Percentiles rank a stretch among this genome's conserved stretches.
Evolutionary conservation across 495 filamentous ascomycete species (phyloP).

Genomic region (Aspergillus indologenus): DNA sequence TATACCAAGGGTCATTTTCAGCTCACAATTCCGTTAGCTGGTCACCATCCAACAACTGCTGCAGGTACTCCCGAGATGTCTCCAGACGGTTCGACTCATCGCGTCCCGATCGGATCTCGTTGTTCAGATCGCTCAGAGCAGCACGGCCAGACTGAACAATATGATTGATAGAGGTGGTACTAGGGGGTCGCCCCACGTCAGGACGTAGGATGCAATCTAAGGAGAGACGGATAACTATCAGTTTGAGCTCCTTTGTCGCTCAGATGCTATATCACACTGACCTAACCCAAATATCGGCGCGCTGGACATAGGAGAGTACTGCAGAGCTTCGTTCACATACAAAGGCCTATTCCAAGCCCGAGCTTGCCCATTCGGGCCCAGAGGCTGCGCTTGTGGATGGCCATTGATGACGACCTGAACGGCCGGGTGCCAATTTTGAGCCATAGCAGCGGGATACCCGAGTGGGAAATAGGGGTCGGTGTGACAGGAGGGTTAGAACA

Average conservation of each 20-base stretch:
- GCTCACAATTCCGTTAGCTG: slow-evolving; percentile 72
- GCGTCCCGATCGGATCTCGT: slow-evolving; percentile 37
- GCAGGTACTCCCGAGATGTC: slow-evolving; percentile 59
- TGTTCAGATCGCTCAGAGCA: slow-evolving; percentile 38
- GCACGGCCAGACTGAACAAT: slow-evolving; percentile 45
- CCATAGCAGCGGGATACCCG: slow-evolving; percentile 29
- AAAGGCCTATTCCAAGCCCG: slow-evolving; percentile 44
- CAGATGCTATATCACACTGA: slow-evolving; percentile 33
- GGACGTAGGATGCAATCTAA: slow-evolving; percentile 40
- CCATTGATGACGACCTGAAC: slow-evolving; percentile 48
- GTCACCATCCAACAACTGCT: slow-evolving; percentile 63
- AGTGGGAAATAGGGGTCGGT: slow-evolving; percentile 18
- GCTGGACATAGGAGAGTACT: slow-evolving; percentile 87
- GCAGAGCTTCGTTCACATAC: slow-evolving; percentile 78
- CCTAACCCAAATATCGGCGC: slow-evolving; percentile 83
- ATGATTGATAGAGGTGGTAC: slow-evolving; percentile 44
- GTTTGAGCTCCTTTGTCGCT: slow-evolving; percentile 19
- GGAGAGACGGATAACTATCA: slow-evolving; percentile 17
- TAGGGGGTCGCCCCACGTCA: slow-evolving; percentile 42
- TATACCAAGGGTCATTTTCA: slow-evolving; percentile 8
- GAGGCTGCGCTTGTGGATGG: slow-evolving; percentile 29
- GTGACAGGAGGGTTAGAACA: slow-evolving; percentile 30
- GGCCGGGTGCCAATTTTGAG: slow-evolving; percentile 40
- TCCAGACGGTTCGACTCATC: slow-evolving; percentile 41
- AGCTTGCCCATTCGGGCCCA: slow-evolving; percentile 27